Percentiles rank a stretch among this genome's conserved stretches.
Evolutionary conservation across 805 yeast genomes (phyloP).

Genomic region (Candida khao-thaluensis): DNA sequence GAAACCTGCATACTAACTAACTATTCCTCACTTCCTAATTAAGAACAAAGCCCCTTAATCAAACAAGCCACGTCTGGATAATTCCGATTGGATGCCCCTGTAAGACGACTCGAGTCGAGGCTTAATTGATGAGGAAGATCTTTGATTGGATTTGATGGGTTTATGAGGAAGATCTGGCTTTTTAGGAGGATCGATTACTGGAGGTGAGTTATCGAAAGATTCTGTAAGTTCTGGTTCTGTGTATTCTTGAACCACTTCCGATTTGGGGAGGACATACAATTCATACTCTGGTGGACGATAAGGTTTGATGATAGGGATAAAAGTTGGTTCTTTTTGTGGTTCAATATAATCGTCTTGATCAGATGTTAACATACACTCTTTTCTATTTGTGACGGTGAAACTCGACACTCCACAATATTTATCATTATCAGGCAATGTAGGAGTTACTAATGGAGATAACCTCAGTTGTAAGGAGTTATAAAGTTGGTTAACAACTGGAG

Average conservation of each 20-base stretch:
- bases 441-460: conserved; percentile 34
- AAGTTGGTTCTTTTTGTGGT: conserved; percentile 15
- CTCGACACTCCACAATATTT: conserved; percentile 22
- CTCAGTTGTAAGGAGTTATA: conserved; percentile 52
- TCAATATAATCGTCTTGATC: conserved; percentile 22
- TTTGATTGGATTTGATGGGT: conserved; percentile 3
- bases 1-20: too few species aligned
- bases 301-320: conserved; percentile 17
- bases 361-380: conserved; percentile 21
- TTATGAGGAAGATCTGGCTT: neutral
- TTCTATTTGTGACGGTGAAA: conserved; percentile 21
- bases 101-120: neutral
- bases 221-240: neutral
- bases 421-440: conserved; percentile 9
- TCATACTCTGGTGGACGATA: conserved; percentile 16
- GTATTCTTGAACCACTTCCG: neutral
- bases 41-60: too few species aligned
- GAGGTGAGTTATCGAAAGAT: neutral
- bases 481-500: conserved; percentile 45
- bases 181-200: neutral
- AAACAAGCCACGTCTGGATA: too few species aligned
- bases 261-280: neutral
- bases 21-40: too few species aligned
- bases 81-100: neutral
- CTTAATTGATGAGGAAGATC: neutral